Base-by-base conservation (phyloP, 176 grass and related monocot species). In the Raddia guianensis region DNA sequence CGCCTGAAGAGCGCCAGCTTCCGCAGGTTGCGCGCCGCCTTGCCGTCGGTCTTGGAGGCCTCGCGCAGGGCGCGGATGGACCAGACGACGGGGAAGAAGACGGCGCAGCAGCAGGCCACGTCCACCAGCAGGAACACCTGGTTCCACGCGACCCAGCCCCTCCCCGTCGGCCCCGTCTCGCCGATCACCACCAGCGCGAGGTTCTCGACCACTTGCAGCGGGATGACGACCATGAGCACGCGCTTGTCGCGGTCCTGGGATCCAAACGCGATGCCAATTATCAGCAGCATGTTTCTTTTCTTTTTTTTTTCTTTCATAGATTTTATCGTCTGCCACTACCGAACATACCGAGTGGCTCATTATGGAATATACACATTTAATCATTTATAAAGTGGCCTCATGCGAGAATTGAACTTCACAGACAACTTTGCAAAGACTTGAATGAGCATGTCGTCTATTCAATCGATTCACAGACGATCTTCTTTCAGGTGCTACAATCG, bases 1-100 rank as follows among this genome's bases (percentile, higher is more conserved):
- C 83, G 73, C 85, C 85, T 93, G 85, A 93, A 93, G 68, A 93
- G 91, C 47, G 63, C 87, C 77, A 93, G 91, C 85, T 93, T 93
- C 44, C 68, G 5, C n/a, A 93, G 87, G 82, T 87, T 85, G 54
- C 69, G 77, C 56, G 82, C 85, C 16, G 87, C 91, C 91, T 93
- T 93, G 78, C 85, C 85, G 68, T 90, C 85, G 12, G 68, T 85
- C 87, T 82, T 90, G 66, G 91, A 83, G 3, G 87, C 91, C 68
- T 90, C 85, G 0, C 87, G 87, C 63, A 93, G 82, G 82, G 66
- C 18, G 20, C 85, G 78, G 74, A 90, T 90, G 78, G 91, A 93
- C 91, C 78, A 93, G 68, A 93, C 40, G 73, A 93, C 74, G 15
- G 91, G 85, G 73, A 90, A 93, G 78, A 93, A 79, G 55, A 93